Percentiles rank a stretch among this genome's conserved stretches.
Evolutionary conservation across 2,329 filamentous ascomycete genomes (phyloP).

Genomic region (Alternaria sp.): DNA sequence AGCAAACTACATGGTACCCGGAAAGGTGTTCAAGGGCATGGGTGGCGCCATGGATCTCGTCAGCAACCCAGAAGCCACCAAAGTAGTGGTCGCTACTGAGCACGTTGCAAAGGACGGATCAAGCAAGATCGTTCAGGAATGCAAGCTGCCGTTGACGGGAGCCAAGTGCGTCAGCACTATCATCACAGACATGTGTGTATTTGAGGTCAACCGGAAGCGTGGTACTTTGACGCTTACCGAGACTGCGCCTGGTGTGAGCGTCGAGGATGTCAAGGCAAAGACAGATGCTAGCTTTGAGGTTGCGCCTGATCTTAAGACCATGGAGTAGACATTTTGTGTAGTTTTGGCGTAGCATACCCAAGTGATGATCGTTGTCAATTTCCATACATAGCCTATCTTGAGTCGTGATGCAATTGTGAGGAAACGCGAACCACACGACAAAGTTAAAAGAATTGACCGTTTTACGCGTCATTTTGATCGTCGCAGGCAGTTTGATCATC

Average conservation of each 20-base stretch:
- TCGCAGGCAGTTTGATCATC: neutral
- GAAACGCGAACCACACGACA: neutral
- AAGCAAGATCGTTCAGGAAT: slow-evolving; percentile 83
- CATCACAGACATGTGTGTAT: slow-evolving; percentile 50
- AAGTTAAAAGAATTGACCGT: neutral
- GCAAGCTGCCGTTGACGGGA: slow-evolving; percentile 48
- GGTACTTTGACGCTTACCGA: slow-evolving; percentile 76
- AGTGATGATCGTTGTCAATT: neutral
- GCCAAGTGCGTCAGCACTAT: slow-evolving; percentile 47
- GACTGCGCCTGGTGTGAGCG: slow-evolving; percentile 82
- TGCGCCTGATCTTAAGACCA: slow-evolving; percentile 78
- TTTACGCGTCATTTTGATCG: neutral
- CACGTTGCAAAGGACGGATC: slow-evolving; percentile 93
- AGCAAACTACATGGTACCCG: slow-evolving; percentile 91
- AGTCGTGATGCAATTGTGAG: neutral
- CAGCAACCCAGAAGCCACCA: slow-evolving; percentile 79
- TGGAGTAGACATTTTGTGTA: slow-evolving; percentile 53
- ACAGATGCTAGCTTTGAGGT: slow-evolving; percentile 85
- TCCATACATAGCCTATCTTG: neutral
- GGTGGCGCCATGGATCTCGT: slow-evolving; percentile 92
- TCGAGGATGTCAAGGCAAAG: slow-evolving; percentile 86
- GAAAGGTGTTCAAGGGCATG: slow-evolving; percentile 86
- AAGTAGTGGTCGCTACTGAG: slow-evolving; percentile 93
- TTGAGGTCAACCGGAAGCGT: slow-evolving; percentile 73
- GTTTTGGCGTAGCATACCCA: neutral